phyloP scores from a whole-genome alignment of 1,139 yeast species.

The Casaregolazyma suthepensis region DNA sequence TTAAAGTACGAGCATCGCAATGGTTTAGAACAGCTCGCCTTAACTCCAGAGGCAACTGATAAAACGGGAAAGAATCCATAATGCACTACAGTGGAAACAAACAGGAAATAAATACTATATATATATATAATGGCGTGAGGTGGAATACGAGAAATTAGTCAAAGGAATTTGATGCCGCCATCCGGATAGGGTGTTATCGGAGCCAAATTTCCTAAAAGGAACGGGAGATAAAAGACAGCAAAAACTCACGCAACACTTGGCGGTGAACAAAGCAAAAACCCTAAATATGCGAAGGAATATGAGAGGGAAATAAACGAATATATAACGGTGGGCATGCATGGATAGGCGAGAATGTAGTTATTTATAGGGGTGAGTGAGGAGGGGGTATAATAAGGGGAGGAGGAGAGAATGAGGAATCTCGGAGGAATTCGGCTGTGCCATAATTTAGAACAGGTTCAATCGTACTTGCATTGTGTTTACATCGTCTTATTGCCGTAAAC shows the following conservation, averaged over 20 bases:
- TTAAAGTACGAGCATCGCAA: slow-evolving; percentile 17
- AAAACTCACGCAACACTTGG: not conserved
- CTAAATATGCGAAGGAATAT: not conserved
- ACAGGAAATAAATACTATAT: not conserved
- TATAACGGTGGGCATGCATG: not conserved
- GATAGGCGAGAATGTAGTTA: not conserved
- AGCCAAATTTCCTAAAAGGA: not conserved
- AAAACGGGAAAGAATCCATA: slow-evolving; percentile 32
- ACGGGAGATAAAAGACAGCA: not conserved
- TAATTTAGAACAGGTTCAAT: too few species aligned
- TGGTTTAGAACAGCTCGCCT: slow-evolving; percentile 15
- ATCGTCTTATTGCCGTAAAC: too few species aligned
- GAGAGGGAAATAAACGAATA: not conserved
- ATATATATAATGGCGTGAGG: slow-evolving; percentile 67
- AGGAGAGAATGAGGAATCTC: not conserved
- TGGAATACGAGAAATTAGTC: slow-evolving; percentile 22
- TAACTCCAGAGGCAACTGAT: slow-evolving; percentile 17
- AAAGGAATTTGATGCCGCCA: not conserved
- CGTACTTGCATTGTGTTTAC: too few species aligned
- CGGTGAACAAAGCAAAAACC: not conserved
- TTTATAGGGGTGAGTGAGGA: not conserved
- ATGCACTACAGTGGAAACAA: slow-evolving; percentile 40
- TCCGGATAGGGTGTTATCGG: not conserved
- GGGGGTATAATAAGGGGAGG: not conserved
- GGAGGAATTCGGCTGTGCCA: too few species aligned